Evolutionary conservation across 306 rosid species (phyloP).

Genomic region (Adenanthera pavonina): DNA sequence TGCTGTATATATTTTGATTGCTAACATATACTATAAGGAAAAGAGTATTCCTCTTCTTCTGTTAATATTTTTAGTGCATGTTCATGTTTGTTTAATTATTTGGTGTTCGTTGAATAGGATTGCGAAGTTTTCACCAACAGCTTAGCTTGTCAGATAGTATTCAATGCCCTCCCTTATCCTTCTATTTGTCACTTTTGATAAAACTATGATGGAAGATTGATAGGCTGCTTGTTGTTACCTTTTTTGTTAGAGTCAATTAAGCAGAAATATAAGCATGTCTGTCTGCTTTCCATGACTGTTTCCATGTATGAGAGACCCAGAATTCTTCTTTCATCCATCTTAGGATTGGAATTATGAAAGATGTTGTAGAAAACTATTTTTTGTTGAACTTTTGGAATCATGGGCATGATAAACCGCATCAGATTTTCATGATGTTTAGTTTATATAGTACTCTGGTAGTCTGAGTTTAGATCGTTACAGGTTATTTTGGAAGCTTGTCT

Average conservation of each 20-base stretch:
- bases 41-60: neutral
- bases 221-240: neutral
- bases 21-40: conserved; percentile 17
- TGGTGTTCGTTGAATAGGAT: neutral
- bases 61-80: neutral
- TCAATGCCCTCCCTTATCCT: neutral
- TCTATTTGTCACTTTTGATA: neutral
- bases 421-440: conserved; percentile 9
- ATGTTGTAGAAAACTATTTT: neutral
- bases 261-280: conserved; percentile 12
- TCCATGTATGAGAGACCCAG: neutral
- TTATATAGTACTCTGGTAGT: neutral
- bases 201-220: conserved; percentile 2
- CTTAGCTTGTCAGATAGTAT: conserved; percentile 13
- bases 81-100: conserved; percentile 5
- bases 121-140: neutral
- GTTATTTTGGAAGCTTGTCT: conserved; percentile 20
- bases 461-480: neutral
- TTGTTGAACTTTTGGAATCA: neutral
- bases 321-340: conserved; percentile 16
- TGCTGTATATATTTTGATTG: neutral
- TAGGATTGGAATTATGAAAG: neutral
- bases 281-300: neutral
- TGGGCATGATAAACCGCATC: conserved; percentile 1
- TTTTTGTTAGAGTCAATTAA: neutral